Evolutionary conservation across 306 rosid genomes (phyloP).

Genomic region (Styphnolobium japonicum): DNA sequence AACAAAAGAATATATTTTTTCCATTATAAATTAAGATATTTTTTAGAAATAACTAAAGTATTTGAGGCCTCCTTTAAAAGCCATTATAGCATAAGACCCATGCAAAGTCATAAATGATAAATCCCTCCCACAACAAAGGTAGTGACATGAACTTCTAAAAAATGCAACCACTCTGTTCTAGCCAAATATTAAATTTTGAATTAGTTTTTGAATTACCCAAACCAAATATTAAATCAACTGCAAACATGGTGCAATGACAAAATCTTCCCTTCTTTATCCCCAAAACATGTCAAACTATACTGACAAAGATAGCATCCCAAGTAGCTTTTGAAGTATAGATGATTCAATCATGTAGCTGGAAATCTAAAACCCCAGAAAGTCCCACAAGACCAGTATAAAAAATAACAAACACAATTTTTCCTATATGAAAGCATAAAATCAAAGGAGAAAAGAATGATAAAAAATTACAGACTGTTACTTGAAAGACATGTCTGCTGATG

Average conservation of each 20-base stretch:
- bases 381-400: background rate
- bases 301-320: background rate
- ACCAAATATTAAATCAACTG: background rate
- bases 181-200: background rate
- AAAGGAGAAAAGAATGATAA: background rate
- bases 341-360: background rate
- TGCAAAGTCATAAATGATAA: background rate
- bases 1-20: background rate
- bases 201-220: background rate
- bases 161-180: background rate
- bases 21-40: background rate
- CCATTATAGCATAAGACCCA: background rate
- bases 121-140: background rate
- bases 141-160: background rate
- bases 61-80: background rate
- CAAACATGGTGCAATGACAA: background rate
- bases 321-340: background rate
- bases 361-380: background rate
- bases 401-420: background rate
- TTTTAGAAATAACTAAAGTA: background rate
- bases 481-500: constrained; percentile 1
- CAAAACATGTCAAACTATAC: background rate
- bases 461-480: background rate
- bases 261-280: background rate
- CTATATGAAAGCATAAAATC: background rate